Base-by-base conservation (phyloP, 2,329 filamentous ascomycete species). In the Didymellaceae sp. region DNA sequence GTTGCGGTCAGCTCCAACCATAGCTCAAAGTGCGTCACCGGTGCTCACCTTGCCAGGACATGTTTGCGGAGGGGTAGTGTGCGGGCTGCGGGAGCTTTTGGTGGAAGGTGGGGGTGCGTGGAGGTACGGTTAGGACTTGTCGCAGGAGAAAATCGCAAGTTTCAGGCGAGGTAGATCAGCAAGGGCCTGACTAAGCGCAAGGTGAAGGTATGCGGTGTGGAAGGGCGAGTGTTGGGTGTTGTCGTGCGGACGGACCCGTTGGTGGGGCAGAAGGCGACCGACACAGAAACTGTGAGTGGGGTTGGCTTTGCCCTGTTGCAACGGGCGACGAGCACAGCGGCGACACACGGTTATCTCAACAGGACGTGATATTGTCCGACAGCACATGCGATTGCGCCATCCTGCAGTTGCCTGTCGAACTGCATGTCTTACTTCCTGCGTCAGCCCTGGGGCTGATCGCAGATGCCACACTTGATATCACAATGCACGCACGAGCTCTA, bases 1-100 rank as follows among this genome's bases (percentile, higher is more conserved):
- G 28, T 17, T 10, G 30, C 17, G 33, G 66, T 72, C 57, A 71
- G 66, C 52, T 39, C 14, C 21, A 24, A 22, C 22, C n/a, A 41
- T 21, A 21, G 5, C 17, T 32, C 37, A 6, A 16, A 21, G 32
- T 56, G 43, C 42, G 52, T 48, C 56, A 44, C 47, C 33, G 50
- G 51, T 60, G 54, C 68, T 59, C 54, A 75, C 73, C 71, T 74
- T 74, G 72, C 73, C 73, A 75, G 70, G 73, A 75, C 73, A 75
- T 75, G 65, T 62, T 73, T 58, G 48, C 49, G 45, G 60, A 61
- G 59, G 64, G 60, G 58, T 57, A 54, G 46, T 61, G 58, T 63
- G 65, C 47, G 58, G 56, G 58, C 48, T 58, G 46, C 43, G 32
- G 54, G 57, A 64, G 65, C 54, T 54, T 52, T 52, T 52, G 52